Conservation (phyloP, 1,284 basidiomycete species). For the Schizophyllum amplum region DNA sequence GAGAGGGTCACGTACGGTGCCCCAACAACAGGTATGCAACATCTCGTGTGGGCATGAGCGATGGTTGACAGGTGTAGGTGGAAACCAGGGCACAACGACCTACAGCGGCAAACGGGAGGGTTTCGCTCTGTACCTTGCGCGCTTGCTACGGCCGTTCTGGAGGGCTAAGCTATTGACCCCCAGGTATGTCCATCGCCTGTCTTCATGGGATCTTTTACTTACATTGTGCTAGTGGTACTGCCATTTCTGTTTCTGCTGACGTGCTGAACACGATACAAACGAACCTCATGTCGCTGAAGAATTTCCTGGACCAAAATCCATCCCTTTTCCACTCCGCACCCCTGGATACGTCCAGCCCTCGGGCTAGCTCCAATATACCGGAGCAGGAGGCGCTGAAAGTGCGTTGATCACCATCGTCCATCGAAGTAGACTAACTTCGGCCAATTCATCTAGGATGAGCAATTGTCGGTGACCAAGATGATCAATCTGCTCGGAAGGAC, state of each 20-base stretch:
- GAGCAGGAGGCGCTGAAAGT: constrained; percentile 83
- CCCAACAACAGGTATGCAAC: constrained; percentile 21
- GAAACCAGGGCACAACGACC: constrained; percentile 65
- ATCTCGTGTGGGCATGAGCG: not conserved
- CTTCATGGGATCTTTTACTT: constrained; percentile 8
- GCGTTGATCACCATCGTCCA: constrained; percentile 19
- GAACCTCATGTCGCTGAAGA: constrained; percentile 70
- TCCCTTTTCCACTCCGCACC: constrained; percentile 74
- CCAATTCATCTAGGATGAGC: constrained; percentile 62
- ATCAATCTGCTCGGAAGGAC: constrained; percentile 36
- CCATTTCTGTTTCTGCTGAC: constrained; percentile 47
- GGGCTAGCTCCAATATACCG: constrained; percentile 34
- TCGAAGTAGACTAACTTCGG: constrained; percentile 8
- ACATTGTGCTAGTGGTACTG: constrained; percentile 1
- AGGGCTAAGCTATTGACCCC: constrained; percentile 63
- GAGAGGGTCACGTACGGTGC: constrained; percentile 63
- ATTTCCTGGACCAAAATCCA: constrained; percentile 70
- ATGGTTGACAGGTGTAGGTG: constrained; percentile 25
- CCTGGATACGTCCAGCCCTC: constrained; percentile 49
- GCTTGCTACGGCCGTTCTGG: constrained; percentile 86
- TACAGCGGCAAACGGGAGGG: constrained; percentile 91
- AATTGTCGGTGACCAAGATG: constrained; percentile 70
- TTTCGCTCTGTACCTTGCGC: constrained; percentile 79
- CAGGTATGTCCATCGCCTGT: constrained; percentile 32
- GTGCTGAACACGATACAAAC: constrained; percentile 65